Evolutionary conservation across 805 yeast genomes (phyloP).

Genomic region (Suhomyces canberraensis): DNA sequence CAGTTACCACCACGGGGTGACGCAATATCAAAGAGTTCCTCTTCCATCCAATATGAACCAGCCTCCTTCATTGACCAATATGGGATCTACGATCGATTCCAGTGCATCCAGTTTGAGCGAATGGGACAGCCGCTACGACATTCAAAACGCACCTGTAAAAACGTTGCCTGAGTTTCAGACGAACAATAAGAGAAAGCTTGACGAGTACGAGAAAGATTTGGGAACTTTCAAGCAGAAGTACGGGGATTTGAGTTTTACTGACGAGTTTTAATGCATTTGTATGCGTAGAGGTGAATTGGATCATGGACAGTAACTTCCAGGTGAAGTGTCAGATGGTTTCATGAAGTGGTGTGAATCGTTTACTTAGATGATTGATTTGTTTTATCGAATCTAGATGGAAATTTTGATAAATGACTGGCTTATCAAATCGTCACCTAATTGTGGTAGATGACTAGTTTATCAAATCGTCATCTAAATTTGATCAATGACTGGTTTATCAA

Average conservation of each 20-base stretch:
- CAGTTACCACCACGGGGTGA: constrained; percentile 9
- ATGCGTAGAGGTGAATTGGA: too few relatives aligned
- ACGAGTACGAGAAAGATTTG: constrained; percentile 15
- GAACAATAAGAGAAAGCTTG: constrained; percentile 25
- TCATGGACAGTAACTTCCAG: too few relatives aligned
- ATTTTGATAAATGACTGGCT: too few relatives aligned
- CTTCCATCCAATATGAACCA: constrained; percentile 38
- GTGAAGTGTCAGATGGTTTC: too few relatives aligned
- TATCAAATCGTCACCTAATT: too few relatives aligned
- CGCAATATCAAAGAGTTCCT: constrained; percentile 27
- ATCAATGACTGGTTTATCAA: too few relatives aligned
- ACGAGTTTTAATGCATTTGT: constrained; percentile 45
- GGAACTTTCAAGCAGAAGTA: constrained; percentile 31
- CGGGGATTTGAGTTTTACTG: constrained; percentile 46
- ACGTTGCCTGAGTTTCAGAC: constrained; percentile 6
- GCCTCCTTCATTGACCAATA: constrained; percentile 45
- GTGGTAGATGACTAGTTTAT: too few relatives aligned
- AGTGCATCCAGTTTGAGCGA: constrained; percentile 38
- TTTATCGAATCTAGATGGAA: too few relatives aligned
- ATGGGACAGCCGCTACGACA: constrained; percentile 31
- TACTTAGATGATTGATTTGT: too few relatives aligned
- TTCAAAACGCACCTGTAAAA: constrained; percentile 11
- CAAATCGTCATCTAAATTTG: too few relatives aligned
- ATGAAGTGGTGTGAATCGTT: too few relatives aligned
- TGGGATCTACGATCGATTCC: constrained; percentile 42